phyloP scores from a whole-genome alignment of 2,329 filamentous ascomycete species.

The Zalaria sp. region DNA sequence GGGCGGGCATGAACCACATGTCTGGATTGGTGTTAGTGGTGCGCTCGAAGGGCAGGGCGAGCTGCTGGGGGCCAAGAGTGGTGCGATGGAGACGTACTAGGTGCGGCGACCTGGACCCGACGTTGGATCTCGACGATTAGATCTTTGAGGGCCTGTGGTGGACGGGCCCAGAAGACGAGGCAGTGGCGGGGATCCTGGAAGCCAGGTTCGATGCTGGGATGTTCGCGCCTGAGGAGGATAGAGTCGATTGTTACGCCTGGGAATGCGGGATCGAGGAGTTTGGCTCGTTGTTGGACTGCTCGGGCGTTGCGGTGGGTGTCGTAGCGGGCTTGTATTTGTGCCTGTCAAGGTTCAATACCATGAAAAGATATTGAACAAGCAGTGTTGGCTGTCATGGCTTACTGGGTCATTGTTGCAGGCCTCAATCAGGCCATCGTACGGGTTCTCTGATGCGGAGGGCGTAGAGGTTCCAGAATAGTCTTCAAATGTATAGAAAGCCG shows the following conservation, averaged over 20 bases:
- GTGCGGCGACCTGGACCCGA: conserved; percentile 48
- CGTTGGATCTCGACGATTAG: conserved; percentile 57
- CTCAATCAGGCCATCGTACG: conserved; percentile 60
- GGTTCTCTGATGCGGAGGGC: conserved; percentile 42
- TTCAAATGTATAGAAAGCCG: conserved; percentile 21
- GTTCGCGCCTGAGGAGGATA: conserved; percentile 55
- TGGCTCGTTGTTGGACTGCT: conserved; percentile 61
- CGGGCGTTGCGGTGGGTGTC: conserved; percentile 57
- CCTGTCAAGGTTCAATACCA: conserved; percentile 24
- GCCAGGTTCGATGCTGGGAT: conserved; percentile 47
- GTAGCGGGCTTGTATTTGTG: conserved; percentile 59
- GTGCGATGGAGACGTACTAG: conserved; percentile 43
- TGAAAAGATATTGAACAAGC: background rate
- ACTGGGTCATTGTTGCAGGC: conserved; percentile 55
- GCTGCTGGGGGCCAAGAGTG: background rate
- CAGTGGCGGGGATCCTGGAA: conserved; percentile 69
- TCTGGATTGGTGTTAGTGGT: conserved; percentile 28
- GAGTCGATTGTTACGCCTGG: conserved; percentile 61
- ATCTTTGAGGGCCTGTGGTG: conserved; percentile 54
- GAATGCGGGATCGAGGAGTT: conserved; percentile 57
- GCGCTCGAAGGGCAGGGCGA: background rate
- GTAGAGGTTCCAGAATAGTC: conserved; percentile 15
- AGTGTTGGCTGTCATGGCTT: conserved; percentile 16
- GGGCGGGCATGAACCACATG: conserved; percentile 73
- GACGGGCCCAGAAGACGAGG: conserved; percentile 77